Conservation (phyloP, 2,329 filamentous ascomycete genomes). For the Scytalidium sp. region DNA sequence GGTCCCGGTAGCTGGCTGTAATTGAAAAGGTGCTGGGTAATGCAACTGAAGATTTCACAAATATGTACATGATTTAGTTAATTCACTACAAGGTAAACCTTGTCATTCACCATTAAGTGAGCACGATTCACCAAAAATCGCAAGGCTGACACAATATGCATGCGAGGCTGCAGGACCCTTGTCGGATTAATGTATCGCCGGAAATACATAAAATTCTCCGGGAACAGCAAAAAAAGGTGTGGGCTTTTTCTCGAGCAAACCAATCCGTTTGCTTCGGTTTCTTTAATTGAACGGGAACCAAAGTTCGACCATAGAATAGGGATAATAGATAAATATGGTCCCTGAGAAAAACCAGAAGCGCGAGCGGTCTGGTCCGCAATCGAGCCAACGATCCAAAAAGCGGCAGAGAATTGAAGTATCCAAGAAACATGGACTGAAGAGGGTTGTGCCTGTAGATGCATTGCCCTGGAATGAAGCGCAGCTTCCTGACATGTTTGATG, state of each 20-base stretch:
- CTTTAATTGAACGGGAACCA: too few species aligned
- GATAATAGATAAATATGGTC: conserved; percentile 21
- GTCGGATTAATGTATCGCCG: not conserved
- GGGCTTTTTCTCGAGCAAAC: not conserved
- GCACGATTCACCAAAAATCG: too few species aligned
- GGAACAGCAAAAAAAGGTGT: not conserved
- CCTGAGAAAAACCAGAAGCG: conserved; percentile 25
- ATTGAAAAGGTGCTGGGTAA: too few species aligned
- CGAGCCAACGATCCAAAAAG: conserved; percentile 25
- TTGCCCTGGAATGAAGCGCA: conserved; percentile 56
- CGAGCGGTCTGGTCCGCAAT: conserved; percentile 16
- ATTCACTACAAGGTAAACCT: too few species aligned
- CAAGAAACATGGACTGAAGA: conserved; percentile 25
- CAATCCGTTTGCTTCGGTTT: too few species aligned
- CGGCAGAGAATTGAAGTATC: conserved; percentile 27
- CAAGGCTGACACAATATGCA: not conserved
- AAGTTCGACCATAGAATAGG: not conserved
- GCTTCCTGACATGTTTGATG: conserved; percentile 75
- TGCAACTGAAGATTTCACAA: too few species aligned
- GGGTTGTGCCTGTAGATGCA: conserved; percentile 42
- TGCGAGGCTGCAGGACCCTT: not conserved
- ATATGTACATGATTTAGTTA: too few species aligned
- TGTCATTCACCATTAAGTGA: too few species aligned
- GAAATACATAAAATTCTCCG: not conserved
- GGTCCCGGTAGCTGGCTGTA: too few species aligned